Evolutionary conservation across 225 moss, liverwort and hornwort genomes (phyloP), one percentile per base, ranked within the genome.

Genomic region (Antitrichia curtipendula): DNA sequence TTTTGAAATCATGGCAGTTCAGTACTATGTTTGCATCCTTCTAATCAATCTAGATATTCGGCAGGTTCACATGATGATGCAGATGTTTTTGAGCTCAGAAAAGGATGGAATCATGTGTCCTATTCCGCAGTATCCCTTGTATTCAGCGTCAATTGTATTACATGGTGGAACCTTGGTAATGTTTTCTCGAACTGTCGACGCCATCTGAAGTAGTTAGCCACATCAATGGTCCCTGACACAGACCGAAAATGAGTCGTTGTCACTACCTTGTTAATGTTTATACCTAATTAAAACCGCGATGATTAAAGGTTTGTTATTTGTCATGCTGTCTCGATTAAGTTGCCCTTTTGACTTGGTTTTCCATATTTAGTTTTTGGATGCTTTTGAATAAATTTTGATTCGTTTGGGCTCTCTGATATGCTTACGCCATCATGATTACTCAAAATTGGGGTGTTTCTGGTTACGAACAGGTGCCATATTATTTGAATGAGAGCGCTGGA

Each of bases 41-140:
- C 90, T 91, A 85, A 92, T 86, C 71, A 62, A 34, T 61, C 54
- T 80, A 60, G 57, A 84, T 63, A 34, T 58, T 56, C 89, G 50
- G 84, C 94, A 98, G 98, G 98, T 99, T 82, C 98, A 99, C 89
- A 95, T 99, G 96, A 94, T 97, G 88, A 95, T 99, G 95, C 95
- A 95, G 88, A 76, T 99, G 85, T 94, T 99, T 84, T 84, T 95
- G 90, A 91, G 94, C 85, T 95, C 97, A 75, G 94, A 99, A 88
- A 94, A 97, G 85, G 96, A 95, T 91, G 98, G 98, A 84, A 92
- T 99, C 75, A 86, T 99, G 78, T 94, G 94, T 77, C 98, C 98
- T 65, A 95, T 99, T 81, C 98, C 98, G 79, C 98, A 99, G 87
- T 99, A 99, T 82, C 98, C 98, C 72, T 86, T 99, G 85, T 99